Conservation (phyloP, 2,329 filamentous ascomycete genomes). For the Cercospora berteroae region DNA sequence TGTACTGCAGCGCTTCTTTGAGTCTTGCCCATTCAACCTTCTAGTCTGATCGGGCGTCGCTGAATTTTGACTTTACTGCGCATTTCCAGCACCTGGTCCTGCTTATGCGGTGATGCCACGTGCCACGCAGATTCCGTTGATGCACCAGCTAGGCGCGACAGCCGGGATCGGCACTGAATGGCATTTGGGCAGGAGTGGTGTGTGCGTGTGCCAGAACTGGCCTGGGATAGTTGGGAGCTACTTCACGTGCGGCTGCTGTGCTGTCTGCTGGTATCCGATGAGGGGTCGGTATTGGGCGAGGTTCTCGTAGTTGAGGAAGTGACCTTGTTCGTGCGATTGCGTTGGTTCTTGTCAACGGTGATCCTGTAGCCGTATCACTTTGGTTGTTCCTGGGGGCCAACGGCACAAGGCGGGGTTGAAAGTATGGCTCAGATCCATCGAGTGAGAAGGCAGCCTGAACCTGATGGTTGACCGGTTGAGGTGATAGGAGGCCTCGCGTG, state of each 20-base stretch:
- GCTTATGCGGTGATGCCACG: conserved; percentile 32
- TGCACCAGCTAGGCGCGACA: conserved; percentile 26
- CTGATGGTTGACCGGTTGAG: neutral
- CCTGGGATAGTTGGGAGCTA: neutral
- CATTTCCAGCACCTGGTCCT: conserved; percentile 33
- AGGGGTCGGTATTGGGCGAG: neutral
- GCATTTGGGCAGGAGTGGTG: neutral
- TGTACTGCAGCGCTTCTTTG: conserved; percentile 25
- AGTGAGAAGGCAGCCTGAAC: conserved; percentile 2
- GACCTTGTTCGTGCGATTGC: neutral
- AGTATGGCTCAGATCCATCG: conserved; percentile 12
- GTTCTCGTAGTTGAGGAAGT: neutral
- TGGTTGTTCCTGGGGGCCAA: neutral
- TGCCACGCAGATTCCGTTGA: conserved; percentile 26
- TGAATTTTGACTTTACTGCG: conserved; percentile 18
- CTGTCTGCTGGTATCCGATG: neutral
- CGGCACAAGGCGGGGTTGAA: neutral
- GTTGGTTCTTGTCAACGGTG: neutral
- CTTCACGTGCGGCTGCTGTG: neutral
- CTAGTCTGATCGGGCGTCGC: neutral
- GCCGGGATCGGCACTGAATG: conserved; percentile 5
- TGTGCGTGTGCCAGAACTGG: neutral
- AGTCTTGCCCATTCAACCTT: conserved; percentile 20
- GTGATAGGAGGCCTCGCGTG: conserved; percentile 1
- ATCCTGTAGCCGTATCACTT: neutral